Conservation (phyloP, 2,329 filamentous ascomycete species). For the Nemania abortiva region DNA sequence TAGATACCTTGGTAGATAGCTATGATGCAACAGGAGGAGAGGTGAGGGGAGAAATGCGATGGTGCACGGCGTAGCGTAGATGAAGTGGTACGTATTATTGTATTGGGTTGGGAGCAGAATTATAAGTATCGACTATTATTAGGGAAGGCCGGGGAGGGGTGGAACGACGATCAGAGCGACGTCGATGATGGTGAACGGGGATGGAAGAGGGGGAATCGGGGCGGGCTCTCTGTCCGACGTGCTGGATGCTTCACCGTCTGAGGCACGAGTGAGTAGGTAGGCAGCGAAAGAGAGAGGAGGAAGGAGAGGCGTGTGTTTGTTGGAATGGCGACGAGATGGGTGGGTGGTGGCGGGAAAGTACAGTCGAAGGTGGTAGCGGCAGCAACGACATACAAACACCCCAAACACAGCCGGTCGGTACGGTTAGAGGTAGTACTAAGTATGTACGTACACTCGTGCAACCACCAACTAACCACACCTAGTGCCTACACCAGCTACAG, state of each 20-base stretch:
- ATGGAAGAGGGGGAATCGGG: slow-evolving; percentile 33
- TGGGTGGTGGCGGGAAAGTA: slow-evolving; percentile 34
- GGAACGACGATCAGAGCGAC: slow-evolving; percentile 41
- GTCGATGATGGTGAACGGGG: slow-evolving; percentile 44
- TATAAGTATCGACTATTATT: slow-evolving; percentile 32
- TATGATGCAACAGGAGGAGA: slow-evolving; percentile 31
- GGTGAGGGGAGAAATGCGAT: slow-evolving; percentile 20
- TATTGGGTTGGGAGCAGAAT: slow-evolving; percentile 19
- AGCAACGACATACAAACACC: slow-evolving; percentile 5
- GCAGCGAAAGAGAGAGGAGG: slow-evolving; percentile 11
- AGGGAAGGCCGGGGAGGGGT: slow-evolving; percentile 18
- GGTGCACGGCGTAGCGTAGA: not conserved
- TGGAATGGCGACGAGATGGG: slow-evolving; percentile 38
- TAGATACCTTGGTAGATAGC: slow-evolving; percentile 35
- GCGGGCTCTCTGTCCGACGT: slow-evolving; percentile 12
- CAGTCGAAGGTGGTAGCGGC: not conserved
- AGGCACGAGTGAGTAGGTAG: slow-evolving; percentile 14
- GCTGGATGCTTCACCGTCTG: slow-evolving; percentile 32
- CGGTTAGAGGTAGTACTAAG: not conserved
- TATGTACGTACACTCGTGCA: not conserved
- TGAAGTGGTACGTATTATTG: slow-evolving; percentile 29
- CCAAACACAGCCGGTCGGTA: slow-evolving; percentile 14
- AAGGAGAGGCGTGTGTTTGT: slow-evolving; percentile 31
- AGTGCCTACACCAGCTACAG: not conserved
- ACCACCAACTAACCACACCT: not conserved